phyloP scores from a whole-genome alignment of 805 yeast genomes.

The Cyberlindnera mississippiensis region DNA sequence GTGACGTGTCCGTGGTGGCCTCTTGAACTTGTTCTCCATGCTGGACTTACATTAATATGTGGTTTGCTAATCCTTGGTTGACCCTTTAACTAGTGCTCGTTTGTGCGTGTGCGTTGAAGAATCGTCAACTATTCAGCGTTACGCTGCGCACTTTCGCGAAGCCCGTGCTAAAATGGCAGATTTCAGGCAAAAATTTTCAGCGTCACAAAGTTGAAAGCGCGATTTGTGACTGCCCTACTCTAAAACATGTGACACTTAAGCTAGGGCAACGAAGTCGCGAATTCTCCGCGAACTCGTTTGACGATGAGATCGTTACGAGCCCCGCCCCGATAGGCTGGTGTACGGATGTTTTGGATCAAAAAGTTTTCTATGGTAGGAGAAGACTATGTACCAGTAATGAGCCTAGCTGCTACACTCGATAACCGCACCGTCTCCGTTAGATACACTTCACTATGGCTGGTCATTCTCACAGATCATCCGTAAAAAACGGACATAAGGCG shows the following conservation, averaged over 20 bases:
- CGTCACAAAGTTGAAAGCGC: slow-evolving; percentile 15
- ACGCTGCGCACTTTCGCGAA: slow-evolving; percentile 3
- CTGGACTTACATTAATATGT: slow-evolving; percentile 25
- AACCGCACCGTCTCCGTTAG: not conserved
- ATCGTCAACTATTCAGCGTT: slow-evolving; percentile 10
- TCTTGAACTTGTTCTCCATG: not conserved
- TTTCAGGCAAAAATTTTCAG: slow-evolving; percentile 18
- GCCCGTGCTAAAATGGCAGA: slow-evolving; percentile 10
- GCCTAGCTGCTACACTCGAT: not conserved
- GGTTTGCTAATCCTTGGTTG: slow-evolving; percentile 19
- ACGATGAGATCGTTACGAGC: slow-evolving; percentile 15
- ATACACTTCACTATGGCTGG: slow-evolving; percentile 51
- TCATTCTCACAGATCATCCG: slow-evolving; percentile 79
- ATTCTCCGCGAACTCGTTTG: slow-evolving; percentile 15
- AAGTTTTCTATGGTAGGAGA: slow-evolving; percentile 8
- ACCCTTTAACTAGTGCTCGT: not conserved
- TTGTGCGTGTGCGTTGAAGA: slow-evolving; percentile 9
- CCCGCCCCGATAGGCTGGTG: slow-evolving; percentile 3
- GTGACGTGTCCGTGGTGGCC: not conserved
- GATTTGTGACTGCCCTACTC: slow-evolving; percentile 5
- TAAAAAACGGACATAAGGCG: slow-evolving; percentile 81
- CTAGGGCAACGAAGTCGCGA: slow-evolving; percentile 12
- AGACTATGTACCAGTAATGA: not conserved
- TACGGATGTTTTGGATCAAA: slow-evolving; percentile 7
- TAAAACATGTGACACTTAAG: slow-evolving; percentile 5